phyloP scores from a whole-genome alignment of 805 yeast species.

The Sugiyamaella mastotermitis region DNA sequence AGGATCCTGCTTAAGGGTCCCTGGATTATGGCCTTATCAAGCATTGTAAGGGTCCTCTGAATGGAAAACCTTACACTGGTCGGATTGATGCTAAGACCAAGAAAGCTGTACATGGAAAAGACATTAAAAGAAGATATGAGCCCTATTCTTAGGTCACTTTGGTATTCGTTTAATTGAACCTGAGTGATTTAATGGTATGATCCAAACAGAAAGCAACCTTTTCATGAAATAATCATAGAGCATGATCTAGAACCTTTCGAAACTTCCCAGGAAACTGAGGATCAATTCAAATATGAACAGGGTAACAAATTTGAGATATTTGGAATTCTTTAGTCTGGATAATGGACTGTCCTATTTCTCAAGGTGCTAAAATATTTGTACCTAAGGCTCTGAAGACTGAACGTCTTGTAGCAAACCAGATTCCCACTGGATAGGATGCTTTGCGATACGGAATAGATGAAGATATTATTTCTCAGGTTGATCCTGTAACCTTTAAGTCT shows the following conservation, averaged over 20 bases:
- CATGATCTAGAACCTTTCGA: slow-evolving; percentile 96
- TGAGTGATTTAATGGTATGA: slow-evolving; percentile 91
- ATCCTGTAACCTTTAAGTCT: slow-evolving; percentile 90
- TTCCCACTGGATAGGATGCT: slow-evolving; percentile 98
- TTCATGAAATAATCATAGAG: slow-evolving; percentile 94
- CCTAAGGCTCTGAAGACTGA: slow-evolving; percentile 77
- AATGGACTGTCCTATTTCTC: slow-evolving; percentile 80
- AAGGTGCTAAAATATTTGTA: slow-evolving; percentile 87
- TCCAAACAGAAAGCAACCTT: slow-evolving; percentile 85
- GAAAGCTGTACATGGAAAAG: slow-evolving; percentile 90
- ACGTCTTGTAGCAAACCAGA: slow-evolving; percentile 73
- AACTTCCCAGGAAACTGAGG: slow-evolving; percentile 91
- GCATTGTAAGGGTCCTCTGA: slow-evolving; percentile 85
- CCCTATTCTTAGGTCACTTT: slow-evolving; percentile 77
- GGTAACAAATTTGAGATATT: slow-evolving; percentile 90
- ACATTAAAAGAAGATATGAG: slow-evolving; percentile 89
- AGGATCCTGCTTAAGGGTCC: too few species aligned
- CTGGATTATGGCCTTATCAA: slow-evolving; percentile 94
- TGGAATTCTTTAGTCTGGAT: slow-evolving; percentile 83
- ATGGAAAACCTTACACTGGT: slow-evolving; percentile 83
- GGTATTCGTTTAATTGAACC: slow-evolving; percentile 98
- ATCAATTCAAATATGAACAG: slow-evolving; percentile 88
- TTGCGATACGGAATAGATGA: slow-evolving; percentile 91
- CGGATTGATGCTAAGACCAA: slow-evolving; percentile 96
- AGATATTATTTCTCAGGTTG: slow-evolving; percentile 90